Evolutionary conservation across 2,329 filamentous ascomycete genomes (phyloP).

Genomic region (Kalmusia sp.): DNA sequence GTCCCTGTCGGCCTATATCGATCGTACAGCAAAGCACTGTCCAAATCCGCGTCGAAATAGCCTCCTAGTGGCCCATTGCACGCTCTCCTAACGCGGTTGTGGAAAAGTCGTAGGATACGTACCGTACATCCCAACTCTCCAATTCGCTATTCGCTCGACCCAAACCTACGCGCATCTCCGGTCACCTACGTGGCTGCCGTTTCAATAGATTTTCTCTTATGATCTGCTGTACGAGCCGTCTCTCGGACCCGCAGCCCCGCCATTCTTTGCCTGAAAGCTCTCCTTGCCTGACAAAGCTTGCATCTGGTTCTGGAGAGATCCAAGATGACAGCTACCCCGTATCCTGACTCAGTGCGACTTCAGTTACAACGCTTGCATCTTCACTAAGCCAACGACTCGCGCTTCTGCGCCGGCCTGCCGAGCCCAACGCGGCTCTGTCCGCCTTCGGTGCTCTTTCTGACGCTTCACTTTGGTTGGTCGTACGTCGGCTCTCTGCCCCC

Average conservation of each 20-base stretch:
- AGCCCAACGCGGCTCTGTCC: neutral
- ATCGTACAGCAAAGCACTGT: slow-evolving; percentile 2
- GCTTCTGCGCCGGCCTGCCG: neutral
- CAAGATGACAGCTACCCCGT: slow-evolving; percentile 23
- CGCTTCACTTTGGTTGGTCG: neutral
- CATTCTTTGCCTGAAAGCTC: slow-evolving; percentile 9
- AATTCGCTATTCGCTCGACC: slow-evolving; percentile 1
- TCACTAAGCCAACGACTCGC: slow-evolving; percentile 5
- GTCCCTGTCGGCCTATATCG: slow-evolving; percentile 6
- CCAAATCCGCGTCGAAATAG: neutral
- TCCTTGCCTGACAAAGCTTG: slow-evolving; percentile 17
- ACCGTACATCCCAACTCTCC: neutral
- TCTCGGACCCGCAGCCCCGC: slow-evolving; percentile 15
- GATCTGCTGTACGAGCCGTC: slow-evolving; percentile 16
- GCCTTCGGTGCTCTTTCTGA: neutral
- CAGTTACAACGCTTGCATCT: neutral
- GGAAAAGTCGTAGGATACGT: too few species aligned
- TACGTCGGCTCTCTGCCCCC: neutral
- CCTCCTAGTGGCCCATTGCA: neutral
- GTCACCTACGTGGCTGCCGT: slow-evolving; percentile 6
- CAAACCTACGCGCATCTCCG: neutral
- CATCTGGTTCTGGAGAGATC: slow-evolving; percentile 19
- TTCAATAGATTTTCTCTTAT: slow-evolving; percentile 19
- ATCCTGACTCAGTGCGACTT: slow-evolving; percentile 14
- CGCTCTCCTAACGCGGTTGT: neutral